A percentile compares a stretch with the other conserved stretches of the same genome.
These are phyloP conservation scores for Trypanosoma lewisi DNA, from an alignment of 208 protist genomes.

Conservation along the genomic window DNA sequence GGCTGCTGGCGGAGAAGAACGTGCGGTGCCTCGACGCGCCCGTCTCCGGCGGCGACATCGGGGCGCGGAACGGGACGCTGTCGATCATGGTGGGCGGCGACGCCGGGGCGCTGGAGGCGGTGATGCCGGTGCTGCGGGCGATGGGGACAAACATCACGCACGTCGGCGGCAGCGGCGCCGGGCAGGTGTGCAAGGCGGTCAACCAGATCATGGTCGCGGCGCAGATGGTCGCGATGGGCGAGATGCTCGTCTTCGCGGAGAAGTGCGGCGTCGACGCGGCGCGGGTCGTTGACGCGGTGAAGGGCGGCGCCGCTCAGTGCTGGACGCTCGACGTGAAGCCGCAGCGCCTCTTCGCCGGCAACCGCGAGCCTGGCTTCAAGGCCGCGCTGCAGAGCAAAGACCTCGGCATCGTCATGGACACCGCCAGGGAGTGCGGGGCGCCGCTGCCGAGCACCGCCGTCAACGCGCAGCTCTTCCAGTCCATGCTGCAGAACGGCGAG, in stretches of 20 bases:
- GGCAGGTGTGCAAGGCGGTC: slow-evolving; percentile 95
- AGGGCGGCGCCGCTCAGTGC: slow-evolving; percentile 91
- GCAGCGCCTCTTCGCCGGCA: slow-evolving; percentile 88
- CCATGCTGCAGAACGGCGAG: slow-evolving; percentile 86
- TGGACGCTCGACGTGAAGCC: slow-evolving; percentile 92
- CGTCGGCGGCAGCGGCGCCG: slow-evolving; percentile 83
- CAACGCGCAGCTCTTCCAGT: slow-evolving; percentile 90
- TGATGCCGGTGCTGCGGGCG: slow-evolving; percentile 75
- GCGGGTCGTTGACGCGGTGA: slow-evolving; percentile 85
- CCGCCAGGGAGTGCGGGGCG: slow-evolving; percentile 82
- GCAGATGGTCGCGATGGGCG: slow-evolving; percentile 93
- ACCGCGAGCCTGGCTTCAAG: slow-evolving; percentile 95
- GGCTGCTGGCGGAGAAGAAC: slow-evolving; percentile 71
- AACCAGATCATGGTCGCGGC: slow-evolving; percentile 96
- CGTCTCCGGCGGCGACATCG: slow-evolving; percentile 94
- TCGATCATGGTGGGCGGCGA: slow-evolving; percentile 96
- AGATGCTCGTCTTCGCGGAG: slow-evolving; percentile 93
- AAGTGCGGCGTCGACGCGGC: slow-evolving; percentile 87
- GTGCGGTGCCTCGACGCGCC: slow-evolving; percentile 91
- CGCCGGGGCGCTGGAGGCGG: slow-evolving; percentile 50
- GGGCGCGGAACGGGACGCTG: slow-evolving; percentile 90
- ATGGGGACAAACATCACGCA: slow-evolving; percentile 87
- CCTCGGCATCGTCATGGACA: slow-evolving; percentile 91
- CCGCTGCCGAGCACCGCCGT: slow-evolving; percentile 89
- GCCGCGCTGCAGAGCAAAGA: slow-evolving; percentile 95